A percentile compares a stretch with the other conserved stretches of the same genome.
Conservation (phyloP, 306 rosid genomes). For the Crataegus laevigata region DNA sequence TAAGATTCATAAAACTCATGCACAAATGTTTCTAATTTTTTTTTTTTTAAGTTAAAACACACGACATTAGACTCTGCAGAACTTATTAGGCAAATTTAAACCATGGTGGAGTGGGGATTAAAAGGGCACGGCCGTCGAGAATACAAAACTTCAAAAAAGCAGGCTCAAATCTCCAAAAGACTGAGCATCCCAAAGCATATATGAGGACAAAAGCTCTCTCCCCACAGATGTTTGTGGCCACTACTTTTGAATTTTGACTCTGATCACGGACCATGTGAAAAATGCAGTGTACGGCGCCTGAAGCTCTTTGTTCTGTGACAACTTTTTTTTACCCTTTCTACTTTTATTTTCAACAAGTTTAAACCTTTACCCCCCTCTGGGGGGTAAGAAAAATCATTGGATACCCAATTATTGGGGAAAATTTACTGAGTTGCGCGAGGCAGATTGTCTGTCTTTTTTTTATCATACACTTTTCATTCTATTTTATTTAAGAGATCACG, state of each 20-base stretch:
- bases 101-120: not conserved
- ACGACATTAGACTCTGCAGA: too few species aligned
- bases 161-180: slow-evolving; percentile 40
- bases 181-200: slow-evolving; percentile 16
- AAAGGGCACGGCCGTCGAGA: slow-evolving; percentile 31
- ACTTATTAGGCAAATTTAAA: too few species aligned
- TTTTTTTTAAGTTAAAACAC: too few species aligned
- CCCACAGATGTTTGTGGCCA: slow-evolving; percentile 6
- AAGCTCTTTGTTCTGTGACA: not conserved
- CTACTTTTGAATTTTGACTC: slow-evolving; percentile 8
- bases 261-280: not conserved
- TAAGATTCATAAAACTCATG: too few species aligned
- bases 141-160: slow-evolving; percentile 9
- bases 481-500: too few species aligned
- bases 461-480: too few species aligned
- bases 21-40: too few species aligned
- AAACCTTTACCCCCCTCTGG: not conserved
- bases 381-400: slow-evolving; percentile 9
- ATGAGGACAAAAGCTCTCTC: not conserved
- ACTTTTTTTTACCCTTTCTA: not conserved
- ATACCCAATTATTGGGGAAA: slow-evolving; percentile 32
- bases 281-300: not conserved
- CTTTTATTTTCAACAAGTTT: not conserved
- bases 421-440: too few species aligned
- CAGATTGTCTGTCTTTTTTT: too few species aligned